Base-by-base conservation (phyloP, 139 green algal species). In the Chlorella ohadii region DNA sequence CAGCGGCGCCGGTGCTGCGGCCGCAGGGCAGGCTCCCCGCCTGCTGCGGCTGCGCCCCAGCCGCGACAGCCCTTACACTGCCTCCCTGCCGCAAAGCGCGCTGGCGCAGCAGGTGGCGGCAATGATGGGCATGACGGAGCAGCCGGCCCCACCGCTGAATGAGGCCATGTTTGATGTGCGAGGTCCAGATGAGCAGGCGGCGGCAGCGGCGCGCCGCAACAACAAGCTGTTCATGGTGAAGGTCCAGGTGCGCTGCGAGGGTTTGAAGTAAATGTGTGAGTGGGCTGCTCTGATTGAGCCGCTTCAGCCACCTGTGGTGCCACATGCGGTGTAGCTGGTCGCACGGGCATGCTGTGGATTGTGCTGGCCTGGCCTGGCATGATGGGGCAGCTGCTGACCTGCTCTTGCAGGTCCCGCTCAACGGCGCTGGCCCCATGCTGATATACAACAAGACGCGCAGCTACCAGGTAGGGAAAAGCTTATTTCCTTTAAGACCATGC, bases 161-260 rank as follows among this genome's bases (percentile, higher is more conserved):
- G 22, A 57, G 22, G 20, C 57, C 11, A 4, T 13, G 3, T 12
- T 31, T 2, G 13, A 27, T 15, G 36, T 31, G 34, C 28, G 33
- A n/a, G 57, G 44, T 3, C 44, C 77, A 1, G 77, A 83, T 27
- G 77, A 72, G 77, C 39, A 71, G 77, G 77, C 34, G 27, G 63
- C 77, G 38, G 64, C 44, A 28, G 77, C 77, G 15, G 16, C 11
- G 9, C 39, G 39, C 38, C 28, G 12, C 63, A n/a, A 38, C 38
- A 12, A 72, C 27, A 73, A 73, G 27, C 72, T 33, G 12, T 71
- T 83, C 44, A 64, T 74, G 25, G 51, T 83, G 0, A 83, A 83
- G 28, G n/a, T 83, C 36, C 77, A 83, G 64, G 77, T 83, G 72
- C 4, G 72, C 4, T 34, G 12, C 1, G n/a, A 33, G 31, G 65